These are phyloP conservation scores for Berberis thunbergii DNA, from an alignment of 164 flowering plant species.

Conservation along the genomic window DNA sequence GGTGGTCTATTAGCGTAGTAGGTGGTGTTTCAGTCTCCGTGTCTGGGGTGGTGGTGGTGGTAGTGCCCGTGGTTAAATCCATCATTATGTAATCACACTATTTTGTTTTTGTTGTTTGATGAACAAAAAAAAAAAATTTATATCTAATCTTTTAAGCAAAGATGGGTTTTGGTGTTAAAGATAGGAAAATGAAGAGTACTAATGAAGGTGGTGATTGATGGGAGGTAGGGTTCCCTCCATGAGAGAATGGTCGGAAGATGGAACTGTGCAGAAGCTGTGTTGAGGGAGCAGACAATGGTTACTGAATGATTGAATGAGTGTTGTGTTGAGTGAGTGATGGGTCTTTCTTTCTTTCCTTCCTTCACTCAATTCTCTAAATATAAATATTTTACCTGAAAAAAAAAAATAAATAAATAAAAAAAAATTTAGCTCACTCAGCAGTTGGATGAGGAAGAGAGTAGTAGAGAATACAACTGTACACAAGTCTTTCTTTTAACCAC, in stretches of 20 bases:
- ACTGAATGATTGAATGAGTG: background rate
- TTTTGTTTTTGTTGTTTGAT: background rate
- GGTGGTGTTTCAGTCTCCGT: constrained; percentile 14
- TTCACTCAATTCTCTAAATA: too few species aligned
- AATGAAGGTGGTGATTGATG: background rate
- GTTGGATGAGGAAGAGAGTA: constrained; percentile 1
- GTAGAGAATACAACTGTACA: constrained; percentile 3
- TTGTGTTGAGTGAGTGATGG: background rate
- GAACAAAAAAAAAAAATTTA: background rate
- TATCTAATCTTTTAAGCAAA: background rate
- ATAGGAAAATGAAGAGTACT: background rate
- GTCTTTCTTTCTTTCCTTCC: too few species aligned
- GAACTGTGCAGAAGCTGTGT: constrained; percentile 6
- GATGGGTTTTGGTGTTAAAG: background rate
- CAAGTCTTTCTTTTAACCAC: constrained; percentile 17
- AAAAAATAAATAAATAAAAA: constrained; percentile 5
- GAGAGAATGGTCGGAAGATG: constrained; percentile 13
- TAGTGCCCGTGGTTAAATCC: constrained; percentile 12
- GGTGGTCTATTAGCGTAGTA: constrained; percentile 6
- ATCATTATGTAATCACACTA: background rate
- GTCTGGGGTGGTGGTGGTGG: constrained; percentile 9
- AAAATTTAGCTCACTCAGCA: constrained; percentile 6
- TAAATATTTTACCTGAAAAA: background rate
- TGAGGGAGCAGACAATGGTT: background rate
- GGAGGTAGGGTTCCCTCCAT: background rate